phyloP scores from a whole-genome alignment of 257 asterid genomes.

The Handroanthus guayacan region DNA sequence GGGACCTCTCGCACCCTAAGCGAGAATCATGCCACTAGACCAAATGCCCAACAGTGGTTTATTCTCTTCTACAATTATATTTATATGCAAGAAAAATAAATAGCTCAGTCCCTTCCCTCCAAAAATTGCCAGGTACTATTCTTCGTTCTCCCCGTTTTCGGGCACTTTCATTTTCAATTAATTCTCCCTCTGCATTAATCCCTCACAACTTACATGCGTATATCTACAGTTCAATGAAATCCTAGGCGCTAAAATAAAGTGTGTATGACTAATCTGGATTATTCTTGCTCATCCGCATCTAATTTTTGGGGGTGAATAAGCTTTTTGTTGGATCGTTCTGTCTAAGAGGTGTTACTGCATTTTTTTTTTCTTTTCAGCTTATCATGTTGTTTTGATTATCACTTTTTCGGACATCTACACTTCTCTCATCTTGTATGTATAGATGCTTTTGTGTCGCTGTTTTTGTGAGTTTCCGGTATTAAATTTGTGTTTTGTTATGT shows the following conservation, averaged over 20 bases:
- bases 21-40: slow-evolving; percentile 86
- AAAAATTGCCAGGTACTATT: slow-evolving; percentile 35
- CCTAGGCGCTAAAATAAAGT: slow-evolving; percentile 32
- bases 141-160: slow-evolving; percentile 35
- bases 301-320: slow-evolving; percentile 38
- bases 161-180: slow-evolving; percentile 24
- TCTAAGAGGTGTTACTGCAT: neutral
- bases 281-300: slow-evolving; percentile 9
- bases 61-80: neutral
- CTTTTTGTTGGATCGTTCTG: neutral
- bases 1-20: slow-evolving; percentile 94
- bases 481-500: neutral
- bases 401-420: neutral
- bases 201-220: neutral
- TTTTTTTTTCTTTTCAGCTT: neutral
- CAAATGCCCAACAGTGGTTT: slow-evolving; percentile 53
- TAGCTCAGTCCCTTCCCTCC: slow-evolving; percentile 42
- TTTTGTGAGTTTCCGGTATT: slow-evolving; percentile 11
- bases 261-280: slow-evolving; percentile 5
- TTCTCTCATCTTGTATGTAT: neutral
- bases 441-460: neutral
- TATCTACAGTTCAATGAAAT: slow-evolving; percentile 30
- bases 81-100: neutral
- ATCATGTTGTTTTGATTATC: neutral
- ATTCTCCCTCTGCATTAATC: slow-evolving; percentile 16